Percentiles rank a stretch among this genome's conserved stretches.
phyloP scores from a whole-genome alignment of 768 basidiomycete genomes.

The Phlegmacium glaucopus region DNA sequence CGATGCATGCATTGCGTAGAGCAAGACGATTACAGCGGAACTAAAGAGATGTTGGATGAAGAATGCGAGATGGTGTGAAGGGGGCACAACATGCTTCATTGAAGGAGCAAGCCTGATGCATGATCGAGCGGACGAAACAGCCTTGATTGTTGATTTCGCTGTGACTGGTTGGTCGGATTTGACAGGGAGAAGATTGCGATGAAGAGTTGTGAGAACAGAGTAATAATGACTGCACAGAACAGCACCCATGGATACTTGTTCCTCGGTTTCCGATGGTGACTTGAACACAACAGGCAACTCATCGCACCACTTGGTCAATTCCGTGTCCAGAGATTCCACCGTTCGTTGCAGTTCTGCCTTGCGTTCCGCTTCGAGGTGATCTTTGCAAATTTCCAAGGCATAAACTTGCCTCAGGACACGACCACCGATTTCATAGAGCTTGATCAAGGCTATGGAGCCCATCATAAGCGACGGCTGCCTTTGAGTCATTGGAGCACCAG shows the following conservation, averaged over 20 bases:
- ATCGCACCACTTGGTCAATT: constrained; percentile 82
- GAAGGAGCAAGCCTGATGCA: constrained; percentile 84
- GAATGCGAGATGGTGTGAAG: constrained; percentile 84
- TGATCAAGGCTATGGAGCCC: constrained; percentile 71
- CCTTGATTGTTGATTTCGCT: constrained; percentile 73
- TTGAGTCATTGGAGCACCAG: constrained; percentile 54
- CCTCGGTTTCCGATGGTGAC: constrained; percentile 66
- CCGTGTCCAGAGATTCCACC: constrained; percentile 75
- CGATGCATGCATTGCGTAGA: constrained; percentile 82
- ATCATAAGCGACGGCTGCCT: constrained; percentile 71
- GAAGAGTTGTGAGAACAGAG: constrained; percentile 81
- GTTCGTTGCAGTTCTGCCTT: constrained; percentile 71
- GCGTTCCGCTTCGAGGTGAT: constrained; percentile 68
- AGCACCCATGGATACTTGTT: constrained; percentile 83
- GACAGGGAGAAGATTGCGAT: constrained; percentile 84
- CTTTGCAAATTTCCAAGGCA: constrained; percentile 73
- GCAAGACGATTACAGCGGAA: constrained; percentile 78
- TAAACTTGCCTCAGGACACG: constrained; percentile 81
- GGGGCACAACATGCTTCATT: constrained; percentile 78
- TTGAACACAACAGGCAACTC: constrained; percentile 74
- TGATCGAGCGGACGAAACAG: constrained; percentile 79
- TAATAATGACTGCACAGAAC: constrained; percentile 89
- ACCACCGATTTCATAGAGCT: constrained; percentile 83
- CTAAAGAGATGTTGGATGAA: constrained; percentile 90
- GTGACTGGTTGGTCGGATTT: constrained; percentile 66